A percentile compares a stretch with the other conserved stretches of the same genome.
phyloP scores from a whole-genome alignment of 1,139 yeast genomes.

The Geotrichum citri-aurantii region DNA sequence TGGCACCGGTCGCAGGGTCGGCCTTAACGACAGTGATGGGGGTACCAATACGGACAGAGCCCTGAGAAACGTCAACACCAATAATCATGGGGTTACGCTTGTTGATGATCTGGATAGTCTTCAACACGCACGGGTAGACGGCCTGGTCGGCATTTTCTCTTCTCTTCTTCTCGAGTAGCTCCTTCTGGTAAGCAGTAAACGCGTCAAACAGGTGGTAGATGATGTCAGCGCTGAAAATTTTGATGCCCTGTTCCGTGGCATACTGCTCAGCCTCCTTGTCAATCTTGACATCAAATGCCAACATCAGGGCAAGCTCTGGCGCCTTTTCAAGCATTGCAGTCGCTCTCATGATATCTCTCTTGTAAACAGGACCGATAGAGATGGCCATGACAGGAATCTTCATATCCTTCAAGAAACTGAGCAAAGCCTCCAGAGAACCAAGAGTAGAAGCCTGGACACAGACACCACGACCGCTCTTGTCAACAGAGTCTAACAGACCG shows the following conservation, averaged over 20 bases:
- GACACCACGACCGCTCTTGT: conserved; percentile 91
- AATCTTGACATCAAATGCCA: conserved; percentile 94
- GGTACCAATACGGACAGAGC: conserved; percentile 83
- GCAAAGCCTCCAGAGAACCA: conserved; percentile 94
- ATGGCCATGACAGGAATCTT: conserved; percentile 98
- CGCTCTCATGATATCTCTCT: conserved; percentile 97
- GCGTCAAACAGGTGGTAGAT: conserved; percentile 95
- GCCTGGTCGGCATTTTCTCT: conserved; percentile 85
- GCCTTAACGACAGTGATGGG: conserved; percentile 92
- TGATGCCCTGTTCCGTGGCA: conserved; percentile 87
- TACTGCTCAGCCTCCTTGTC: conserved; percentile 98
- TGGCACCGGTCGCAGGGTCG: conserved; percentile 79
- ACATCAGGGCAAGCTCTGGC: conserved; percentile 91
- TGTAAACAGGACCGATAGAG: conserved; percentile 95
- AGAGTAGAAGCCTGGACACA: conserved; percentile 97
- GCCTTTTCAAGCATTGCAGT: conserved; percentile 95
- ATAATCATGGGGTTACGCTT: conserved; percentile 98
- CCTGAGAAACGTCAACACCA: conserved; percentile 96
- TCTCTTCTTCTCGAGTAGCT: conserved; percentile 83
- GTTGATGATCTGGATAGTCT: conserved; percentile 92
- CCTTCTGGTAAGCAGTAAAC: conserved; percentile 85
- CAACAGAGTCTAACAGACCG: conserved; percentile 90
- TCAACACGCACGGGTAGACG: conserved; percentile 89
- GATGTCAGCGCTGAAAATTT: conserved; percentile 90
- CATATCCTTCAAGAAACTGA: conserved; percentile 96